Evolutionary conservation across 306 rosid species (phyloP), one percentile per base, ranked within the genome.

Genomic region (Cicer bijugum): DNA sequence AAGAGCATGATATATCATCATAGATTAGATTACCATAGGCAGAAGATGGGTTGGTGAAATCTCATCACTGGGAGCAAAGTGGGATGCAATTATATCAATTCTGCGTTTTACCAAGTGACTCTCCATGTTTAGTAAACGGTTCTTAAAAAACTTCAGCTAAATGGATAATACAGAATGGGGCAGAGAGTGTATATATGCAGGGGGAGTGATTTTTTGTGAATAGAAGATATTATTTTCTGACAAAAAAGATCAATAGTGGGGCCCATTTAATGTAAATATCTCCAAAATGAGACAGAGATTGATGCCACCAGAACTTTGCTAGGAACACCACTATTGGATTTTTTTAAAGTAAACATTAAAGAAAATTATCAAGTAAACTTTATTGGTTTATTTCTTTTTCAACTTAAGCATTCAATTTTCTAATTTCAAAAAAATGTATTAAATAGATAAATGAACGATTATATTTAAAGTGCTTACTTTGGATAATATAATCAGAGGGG

Each of bases 91-190:
- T 67, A 53, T 65, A 81, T 80, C 80, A 86, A 91, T 74, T 78
- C 97, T 89, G 47, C 97, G 94, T 15, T 82, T 85, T 50, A 84
- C 92, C 33, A 77, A 81, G 37, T 91, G 87, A 62, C 40, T 71
- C 84, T 85, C 94, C 97, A 91, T 91, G 47, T 72, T 61, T 43
- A 9, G 1, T 4, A 15, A 16, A 50, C n/a, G 51, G 37, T 42
- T 17, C 51, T 64, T 1, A 42, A 16, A 46, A 57, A 37, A 23
- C 11, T 51, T 57, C 0, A 72, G 75, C 75, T 65, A 68, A 67
- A 66, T 7, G 74, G 79, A 75, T 81, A 39, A 72, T 40, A 9
- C 0, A 43, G 71, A 11, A 37, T 12, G 53, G 51, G 67, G 68
- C 67, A 38, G 12, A 11, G n/a, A 47, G 42, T 8, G 7, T 4